Evolutionary conservation across 2,329 filamentous ascomycete species (phyloP), one percentile per base, ranked within the genome.

Genomic region (Botryosphaeria dothidea): DNA sequence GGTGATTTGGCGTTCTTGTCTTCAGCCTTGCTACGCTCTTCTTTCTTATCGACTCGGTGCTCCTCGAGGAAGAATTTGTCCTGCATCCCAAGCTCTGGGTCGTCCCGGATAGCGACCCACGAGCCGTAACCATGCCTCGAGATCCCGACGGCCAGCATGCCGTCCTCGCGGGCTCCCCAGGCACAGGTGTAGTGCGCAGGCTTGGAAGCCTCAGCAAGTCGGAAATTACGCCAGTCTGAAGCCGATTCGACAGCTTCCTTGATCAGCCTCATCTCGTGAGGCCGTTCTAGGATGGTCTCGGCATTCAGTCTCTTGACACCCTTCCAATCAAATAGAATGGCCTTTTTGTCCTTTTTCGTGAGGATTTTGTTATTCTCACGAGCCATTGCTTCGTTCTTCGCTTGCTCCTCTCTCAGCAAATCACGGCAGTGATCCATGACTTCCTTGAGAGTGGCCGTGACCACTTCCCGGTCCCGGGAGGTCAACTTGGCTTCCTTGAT

Each of bases 41-140:
- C 93, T 76, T 98, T 98, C 80, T 96, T 95, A 77, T 96, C 95
- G 19, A 98, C 94, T n/a, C 94, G 91, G 76, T 98, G 93, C 77
- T 99, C 96, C 75, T 99, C 95, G 1, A 99, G 81, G 80, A 96
- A 99, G 75, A 98, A 92, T 74, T 97, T 98, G 71, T 97, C 93
- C 1, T 83, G 81, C 81, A 99, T 89, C 8, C 88, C 91, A 23
- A 99, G 86, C 34, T 97, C 93, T 1, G 87, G 81, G 73, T 99
- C 95, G 71, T 99, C 95, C 6, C 95, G 90, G 71, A 99, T 98
- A 70, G 93, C 90, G 1, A 90, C 86, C 95, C 95, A 99, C 2
- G 94, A 93, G 65, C 96, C 96, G 73, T 97, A 98, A 2, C 95
- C 95, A 74, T 99, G 94, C 64, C 90, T 88, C 70, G 93, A 89